Conservation (phyloP, 1,139 yeast species). For the Taphrina betulina region DNA sequence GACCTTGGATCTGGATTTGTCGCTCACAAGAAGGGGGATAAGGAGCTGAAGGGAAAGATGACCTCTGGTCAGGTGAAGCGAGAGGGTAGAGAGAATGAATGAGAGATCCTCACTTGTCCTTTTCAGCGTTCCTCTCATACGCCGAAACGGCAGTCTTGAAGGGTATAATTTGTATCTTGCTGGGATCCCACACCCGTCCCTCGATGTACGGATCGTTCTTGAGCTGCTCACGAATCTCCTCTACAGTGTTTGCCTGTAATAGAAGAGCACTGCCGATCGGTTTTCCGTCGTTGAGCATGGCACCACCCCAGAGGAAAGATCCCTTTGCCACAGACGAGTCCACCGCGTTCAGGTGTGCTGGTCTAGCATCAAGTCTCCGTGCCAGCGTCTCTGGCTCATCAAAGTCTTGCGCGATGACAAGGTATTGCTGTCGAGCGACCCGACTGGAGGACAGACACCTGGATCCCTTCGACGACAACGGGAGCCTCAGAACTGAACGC, state of each 20-base stretch:
- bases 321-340: constrained; percentile 3
- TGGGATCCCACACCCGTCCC: constrained; percentile 22
- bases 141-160: constrained; percentile 16
- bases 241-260: constrained; percentile 13
- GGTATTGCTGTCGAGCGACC: not conserved
- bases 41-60: constrained; percentile 15
- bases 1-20: not conserved
- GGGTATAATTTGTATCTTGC: constrained; percentile 8
- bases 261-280: constrained; percentile 19
- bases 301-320: constrained; percentile 18
- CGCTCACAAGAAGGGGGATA: constrained; percentile 7
- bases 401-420: constrained; percentile 24
- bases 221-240: constrained; percentile 5
- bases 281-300: constrained; percentile 22
- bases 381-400: constrained; percentile 13
- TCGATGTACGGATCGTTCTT: constrained; percentile 21
- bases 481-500: no score
- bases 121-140: not conserved
- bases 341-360: constrained; percentile 20
- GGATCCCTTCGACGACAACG: no score
- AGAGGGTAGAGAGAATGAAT: constrained; percentile 19
- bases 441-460: constrained; percentile 1
- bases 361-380: constrained; percentile 14
- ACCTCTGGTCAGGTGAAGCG: constrained; percentile 11
- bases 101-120: not conserved